Conservation (phyloP, 352 stramenopile genomes). For the Pythium rishiriense region DNA sequence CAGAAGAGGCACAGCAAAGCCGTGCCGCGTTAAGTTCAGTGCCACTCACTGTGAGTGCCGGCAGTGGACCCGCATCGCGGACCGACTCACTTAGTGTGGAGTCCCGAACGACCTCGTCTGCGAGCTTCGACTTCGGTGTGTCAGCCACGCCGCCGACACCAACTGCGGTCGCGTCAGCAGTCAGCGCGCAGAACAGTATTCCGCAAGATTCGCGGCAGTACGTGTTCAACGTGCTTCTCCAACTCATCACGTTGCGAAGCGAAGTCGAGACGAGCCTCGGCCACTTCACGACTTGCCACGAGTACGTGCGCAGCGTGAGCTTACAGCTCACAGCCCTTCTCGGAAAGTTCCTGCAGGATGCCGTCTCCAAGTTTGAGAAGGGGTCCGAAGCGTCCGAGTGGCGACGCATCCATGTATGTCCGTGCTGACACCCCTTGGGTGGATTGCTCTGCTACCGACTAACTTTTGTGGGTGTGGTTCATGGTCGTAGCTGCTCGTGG, state of each 20-base stretch:
- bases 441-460: not conserved
- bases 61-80: conserved; percentile 34
- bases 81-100: conserved; percentile 30
- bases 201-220: conserved; percentile 71
- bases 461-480: not conserved
- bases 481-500: conserved; percentile 59
- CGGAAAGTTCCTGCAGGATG: conserved; percentile 42
- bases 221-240: conserved; percentile 77
- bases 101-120: conserved; percentile 30
- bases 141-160: conserved; percentile 20
- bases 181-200: conserved; percentile 24
- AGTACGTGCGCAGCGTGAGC: conserved; percentile 55
- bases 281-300: conserved; percentile 49
- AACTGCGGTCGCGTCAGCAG: conserved; percentile 23
- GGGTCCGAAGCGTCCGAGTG: conserved; percentile 36
- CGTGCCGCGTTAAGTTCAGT: conserved; percentile 7
- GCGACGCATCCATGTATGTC: conserved; percentile 70
- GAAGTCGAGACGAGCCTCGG: conserved; percentile 72
- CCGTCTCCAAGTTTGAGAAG: conserved; percentile 32
- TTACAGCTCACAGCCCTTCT: conserved; percentile 56
- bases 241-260: conserved; percentile 72
- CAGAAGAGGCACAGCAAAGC: conserved; percentile 47
- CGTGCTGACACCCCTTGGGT: conserved; percentile 11
- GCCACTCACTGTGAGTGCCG: conserved; percentile 8
- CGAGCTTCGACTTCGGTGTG: conserved; percentile 26